These are phyloP conservation scores for Elaphomyces granulatus DNA, from an alignment of 495 filamentous ascomycete species.

Conservation along the genomic window DNA sequence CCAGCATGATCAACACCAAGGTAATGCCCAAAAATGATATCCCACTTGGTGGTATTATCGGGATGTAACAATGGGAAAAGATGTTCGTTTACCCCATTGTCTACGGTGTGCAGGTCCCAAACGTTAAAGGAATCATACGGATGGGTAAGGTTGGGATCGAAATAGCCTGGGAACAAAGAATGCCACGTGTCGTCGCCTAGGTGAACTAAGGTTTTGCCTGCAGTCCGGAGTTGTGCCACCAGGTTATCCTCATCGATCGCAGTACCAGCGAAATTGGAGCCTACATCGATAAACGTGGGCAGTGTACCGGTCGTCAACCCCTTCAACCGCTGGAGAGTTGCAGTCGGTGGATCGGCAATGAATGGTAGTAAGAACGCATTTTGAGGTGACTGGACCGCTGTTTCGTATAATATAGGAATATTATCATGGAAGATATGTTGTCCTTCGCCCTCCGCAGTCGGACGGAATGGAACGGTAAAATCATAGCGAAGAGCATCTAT, in stretches of 20 bases:
- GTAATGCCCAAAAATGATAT: constrained; percentile 83
- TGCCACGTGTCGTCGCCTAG: constrained; percentile 97
- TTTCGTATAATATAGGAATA: constrained; percentile 73
- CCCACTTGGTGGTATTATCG: constrained; percentile 57
- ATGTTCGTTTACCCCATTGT: constrained; percentile 89
- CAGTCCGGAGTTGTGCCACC: constrained; percentile 62
- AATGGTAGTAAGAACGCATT: constrained; percentile 88
- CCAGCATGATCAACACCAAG: constrained; percentile 96
- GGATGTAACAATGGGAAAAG: constrained; percentile 67
- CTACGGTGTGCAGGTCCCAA: constrained; percentile 93
- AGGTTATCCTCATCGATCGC: constrained; percentile 98
- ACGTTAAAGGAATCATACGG: constrained; percentile 97
- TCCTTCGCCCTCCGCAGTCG: constrained; percentile 32
- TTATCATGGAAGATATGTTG: constrained; percentile 72
- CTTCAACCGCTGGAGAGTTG: constrained; percentile 84
- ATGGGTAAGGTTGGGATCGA: constrained; percentile 66
- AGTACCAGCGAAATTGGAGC: constrained; percentile 89
- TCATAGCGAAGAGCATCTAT: constrained; percentile 94
- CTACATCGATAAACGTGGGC: constrained; percentile 85
- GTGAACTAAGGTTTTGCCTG: constrained; percentile 78
- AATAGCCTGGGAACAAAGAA: constrained; percentile 78
- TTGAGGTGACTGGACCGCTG: constrained; percentile 50
- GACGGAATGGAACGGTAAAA: constrained; percentile 71
- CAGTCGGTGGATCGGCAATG: constrained; percentile 92
- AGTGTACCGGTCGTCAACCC: constrained; percentile 90